Evolutionary conservation across 257 asterid genomes (phyloP).

Genomic region (Anisodus acutangulus): DNA sequence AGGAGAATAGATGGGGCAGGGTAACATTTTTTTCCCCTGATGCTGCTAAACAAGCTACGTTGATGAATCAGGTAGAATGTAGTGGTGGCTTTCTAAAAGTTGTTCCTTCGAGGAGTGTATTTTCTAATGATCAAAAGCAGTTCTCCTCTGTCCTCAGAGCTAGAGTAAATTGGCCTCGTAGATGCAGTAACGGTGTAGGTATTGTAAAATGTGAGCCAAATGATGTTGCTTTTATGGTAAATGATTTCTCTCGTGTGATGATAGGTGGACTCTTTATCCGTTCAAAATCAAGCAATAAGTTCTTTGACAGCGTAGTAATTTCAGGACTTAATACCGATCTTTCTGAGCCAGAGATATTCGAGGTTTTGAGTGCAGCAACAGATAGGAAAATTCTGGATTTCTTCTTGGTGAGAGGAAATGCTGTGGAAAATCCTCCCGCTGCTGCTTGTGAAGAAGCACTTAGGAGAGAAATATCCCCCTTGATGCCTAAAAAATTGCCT

Average conservation of each 20-base stretch:
- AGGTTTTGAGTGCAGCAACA: slow-evolving; percentile 51
- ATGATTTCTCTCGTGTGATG: slow-evolving; percentile 51
- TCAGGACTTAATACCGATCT: slow-evolving; percentile 59
- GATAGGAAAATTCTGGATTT: slow-evolving; percentile 54
- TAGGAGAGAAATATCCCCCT: slow-evolving; percentile 62
- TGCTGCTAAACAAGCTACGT: slow-evolving; percentile 71
- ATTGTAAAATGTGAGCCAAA: slow-evolving; percentile 62
- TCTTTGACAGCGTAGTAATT: slow-evolving; percentile 49
- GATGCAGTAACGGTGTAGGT: slow-evolving; percentile 77
- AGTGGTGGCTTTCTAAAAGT: slow-evolving; percentile 64
- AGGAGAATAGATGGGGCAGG: slow-evolving; percentile 81
- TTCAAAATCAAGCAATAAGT: slow-evolving; percentile 46
- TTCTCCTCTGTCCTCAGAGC: slow-evolving; percentile 62
- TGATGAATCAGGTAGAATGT: slow-evolving; percentile 45
- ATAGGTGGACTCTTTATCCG: slow-evolving; percentile 52
- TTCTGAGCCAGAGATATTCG: slow-evolving; percentile 68
- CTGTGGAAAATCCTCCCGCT: slow-evolving; percentile 60
- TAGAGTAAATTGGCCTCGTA: slow-evolving; percentile 86
- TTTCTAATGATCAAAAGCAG: slow-evolving; percentile 56
- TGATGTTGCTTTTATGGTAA: slow-evolving; percentile 55
- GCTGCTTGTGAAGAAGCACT: slow-evolving; percentile 73
- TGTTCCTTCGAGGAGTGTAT: slow-evolving; percentile 57
- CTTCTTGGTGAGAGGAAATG: slow-evolving; percentile 64
- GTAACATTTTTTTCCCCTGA: slow-evolving; percentile 86
- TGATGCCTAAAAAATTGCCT: slow-evolving; percentile 73